phyloP scores from a whole-genome alignment of 768 basidiomycete species.

The Xerocomus potaroensis region DNA sequence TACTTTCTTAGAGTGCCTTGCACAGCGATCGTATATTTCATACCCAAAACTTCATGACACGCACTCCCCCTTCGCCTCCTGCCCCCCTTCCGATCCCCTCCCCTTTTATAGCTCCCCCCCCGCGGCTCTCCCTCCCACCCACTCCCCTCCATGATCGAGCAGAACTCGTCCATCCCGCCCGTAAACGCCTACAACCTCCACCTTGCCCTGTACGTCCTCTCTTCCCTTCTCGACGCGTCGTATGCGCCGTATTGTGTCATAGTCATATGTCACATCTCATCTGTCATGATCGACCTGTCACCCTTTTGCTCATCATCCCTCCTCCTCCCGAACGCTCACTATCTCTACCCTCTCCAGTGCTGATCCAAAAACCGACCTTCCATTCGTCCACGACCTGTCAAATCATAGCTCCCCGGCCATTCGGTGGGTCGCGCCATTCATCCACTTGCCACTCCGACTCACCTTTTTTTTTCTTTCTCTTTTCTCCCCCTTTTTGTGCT shows the following conservation, averaged over 20 bases:
- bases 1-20: constrained; percentile 30
- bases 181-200: constrained; percentile 62
- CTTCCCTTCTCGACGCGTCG: no score
- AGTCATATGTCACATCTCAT: no score
- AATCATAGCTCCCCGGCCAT: constrained; percentile 43
- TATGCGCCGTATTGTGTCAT: no score
- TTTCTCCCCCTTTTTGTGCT: no score
- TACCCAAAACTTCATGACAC: constrained; percentile 8
- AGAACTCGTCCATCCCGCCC: no score
- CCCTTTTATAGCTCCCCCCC: constrained; percentile 19
- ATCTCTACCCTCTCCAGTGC: constrained; percentile 16
- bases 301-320: no score
- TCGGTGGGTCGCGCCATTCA: constrained; percentile 38
- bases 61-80: background rate
- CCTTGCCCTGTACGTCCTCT: constrained; percentile 48
- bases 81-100: constrained; percentile 4
- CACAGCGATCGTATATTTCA: constrained; percentile 35
- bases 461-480: constrained; percentile 16
- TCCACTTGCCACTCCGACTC: constrained; percentile 11
- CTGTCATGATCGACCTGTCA: no score
- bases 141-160: constrained; percentile 51
- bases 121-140: no score
- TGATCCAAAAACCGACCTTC: constrained; percentile 39
- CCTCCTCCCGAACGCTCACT: no score
- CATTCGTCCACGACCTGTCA: constrained; percentile 45